Conservation (phyloP, 345 rosid genomes). For the Passiflora organensis region DNA sequence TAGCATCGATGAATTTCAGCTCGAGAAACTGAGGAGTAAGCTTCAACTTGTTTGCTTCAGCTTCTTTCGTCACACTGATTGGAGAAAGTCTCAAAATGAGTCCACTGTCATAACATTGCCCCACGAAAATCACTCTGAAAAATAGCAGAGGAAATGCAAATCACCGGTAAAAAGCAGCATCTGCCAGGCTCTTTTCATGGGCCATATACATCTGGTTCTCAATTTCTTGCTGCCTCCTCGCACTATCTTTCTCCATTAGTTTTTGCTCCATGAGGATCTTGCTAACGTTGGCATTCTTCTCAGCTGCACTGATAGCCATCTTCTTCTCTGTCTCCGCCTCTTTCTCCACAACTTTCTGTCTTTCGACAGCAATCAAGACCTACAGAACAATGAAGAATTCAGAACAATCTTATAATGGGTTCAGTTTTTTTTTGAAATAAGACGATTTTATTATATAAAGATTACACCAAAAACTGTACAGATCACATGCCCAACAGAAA, state of each 20-base stretch:
- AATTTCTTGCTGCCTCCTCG: constrained; percentile 71
- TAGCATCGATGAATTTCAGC: constrained; percentile 79
- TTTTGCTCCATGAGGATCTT: constrained; percentile 81
- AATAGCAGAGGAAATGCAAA: constrained; percentile 1
- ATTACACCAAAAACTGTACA: too few relatives aligned
- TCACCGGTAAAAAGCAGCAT: constrained; percentile 84
- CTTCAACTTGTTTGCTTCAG: constrained; percentile 87
- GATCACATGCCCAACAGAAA: too few relatives aligned
- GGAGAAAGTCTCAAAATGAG: constrained; percentile 4
- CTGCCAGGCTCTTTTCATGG: constrained; percentile 74
- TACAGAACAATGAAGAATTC: constrained; percentile 12
- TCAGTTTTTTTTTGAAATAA: too few relatives aligned
- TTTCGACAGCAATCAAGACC: constrained; percentile 84
- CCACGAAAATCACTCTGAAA: background rate
- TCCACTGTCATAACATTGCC: background rate
- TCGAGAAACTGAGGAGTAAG: constrained; percentile 88
- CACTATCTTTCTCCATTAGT: constrained; percentile 80
- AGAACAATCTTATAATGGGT: background rate
- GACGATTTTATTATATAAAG: too few relatives aligned
- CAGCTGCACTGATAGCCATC: constrained; percentile 92
- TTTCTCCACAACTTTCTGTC: constrained; percentile 80
- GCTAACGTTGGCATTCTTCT: constrained; percentile 77
- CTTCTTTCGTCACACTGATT: constrained; percentile 64
- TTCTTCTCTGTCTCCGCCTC: constrained; percentile 82
- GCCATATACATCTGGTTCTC: constrained; percentile 74